Conservation (phyloP, 148 eudicot genomes). For the Chenopodium suecicum region DNA sequence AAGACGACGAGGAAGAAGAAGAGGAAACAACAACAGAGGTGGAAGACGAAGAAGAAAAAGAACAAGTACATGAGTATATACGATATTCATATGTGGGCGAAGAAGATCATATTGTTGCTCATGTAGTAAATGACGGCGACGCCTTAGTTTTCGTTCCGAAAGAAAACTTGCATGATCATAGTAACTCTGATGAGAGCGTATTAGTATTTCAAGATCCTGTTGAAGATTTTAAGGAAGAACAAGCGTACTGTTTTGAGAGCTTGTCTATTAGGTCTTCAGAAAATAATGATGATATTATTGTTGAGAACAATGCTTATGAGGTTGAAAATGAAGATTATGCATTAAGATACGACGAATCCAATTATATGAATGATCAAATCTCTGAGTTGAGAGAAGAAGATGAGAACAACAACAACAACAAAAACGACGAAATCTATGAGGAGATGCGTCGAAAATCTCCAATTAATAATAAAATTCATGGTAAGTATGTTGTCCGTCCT, state of each 20-base stretch:
- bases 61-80: slow-evolving; percentile 16
- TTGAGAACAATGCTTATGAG: not conserved
- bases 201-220: slow-evolving; percentile 22
- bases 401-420: not conserved
- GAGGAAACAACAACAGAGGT: slow-evolving; percentile 14
- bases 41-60: slow-evolving; percentile 31
- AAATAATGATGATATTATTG: slow-evolving; percentile 7
- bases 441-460: not conserved
- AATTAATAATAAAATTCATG: not conserved
- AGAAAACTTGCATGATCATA: not conserved
- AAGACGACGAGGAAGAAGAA: slow-evolving; percentile 29
- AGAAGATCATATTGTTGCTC: slow-evolving; percentile 48
- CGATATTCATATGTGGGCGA: slow-evolving; percentile 19
- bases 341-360: slow-evolving; percentile 18
- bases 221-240: slow-evolving; percentile 14
- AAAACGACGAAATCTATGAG: not conserved
- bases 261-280: not conserved
- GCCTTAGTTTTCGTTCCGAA: slow-evolving; percentile 29
- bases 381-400: not conserved
- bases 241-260: not conserved
- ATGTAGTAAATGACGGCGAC: slow-evolving; percentile 39
- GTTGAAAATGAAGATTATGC: slow-evolving; percentile 32
- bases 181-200: slow-evolving; percentile 17
- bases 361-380: not conserved
- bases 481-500: not conserved